Conservation (phyloP, 169 alveolate genomes). For the Ichthyophthirius multifiliis region DNA sequence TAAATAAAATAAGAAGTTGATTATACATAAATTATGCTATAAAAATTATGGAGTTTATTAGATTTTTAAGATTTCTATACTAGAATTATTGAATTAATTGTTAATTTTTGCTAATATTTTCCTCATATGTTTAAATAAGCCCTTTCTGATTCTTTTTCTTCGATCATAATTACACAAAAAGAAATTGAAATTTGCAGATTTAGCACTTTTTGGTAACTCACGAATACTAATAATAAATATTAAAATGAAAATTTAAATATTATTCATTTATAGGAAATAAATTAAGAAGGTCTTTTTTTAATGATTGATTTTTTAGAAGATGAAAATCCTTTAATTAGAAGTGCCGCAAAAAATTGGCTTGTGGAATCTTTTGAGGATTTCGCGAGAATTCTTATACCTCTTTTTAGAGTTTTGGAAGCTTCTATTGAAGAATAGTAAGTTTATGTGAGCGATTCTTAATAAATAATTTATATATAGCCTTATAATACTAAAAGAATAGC, state of each 20-base stretch:
- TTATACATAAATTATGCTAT: constrained; percentile 20
- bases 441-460: constrained; percentile 23
- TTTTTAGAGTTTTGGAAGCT: constrained; percentile 38
- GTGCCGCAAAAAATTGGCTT: constrained; percentile 35
- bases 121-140: constrained; percentile 29
- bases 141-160: constrained; percentile 5
- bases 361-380: constrained; percentile 15
- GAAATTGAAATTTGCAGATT: constrained; percentile 23
- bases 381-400: constrained; percentile 26
- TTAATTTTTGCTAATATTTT: constrained; percentile 14
- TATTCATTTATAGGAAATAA: constrained; percentile 10
- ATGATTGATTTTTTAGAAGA: constrained; percentile 36
- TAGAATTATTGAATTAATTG: constrained; percentile 22
- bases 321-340: constrained; percentile 38
- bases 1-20: constrained; percentile 10
- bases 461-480: constrained; percentile 30
- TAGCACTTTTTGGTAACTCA: constrained; percentile 37
- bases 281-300: constrained; percentile 28
- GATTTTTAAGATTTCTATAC: constrained; percentile 23
- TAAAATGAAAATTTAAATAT: no score
- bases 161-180: not conserved
- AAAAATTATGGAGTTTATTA: constrained; percentile 26
- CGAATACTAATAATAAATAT: constrained; percentile 5
- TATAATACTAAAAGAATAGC: constrained; percentile 33
- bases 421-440: not conserved